Evolutionary conservation across 73 alveolate species (phyloP).

Genomic region (Tetrahymena elliotti): DNA sequence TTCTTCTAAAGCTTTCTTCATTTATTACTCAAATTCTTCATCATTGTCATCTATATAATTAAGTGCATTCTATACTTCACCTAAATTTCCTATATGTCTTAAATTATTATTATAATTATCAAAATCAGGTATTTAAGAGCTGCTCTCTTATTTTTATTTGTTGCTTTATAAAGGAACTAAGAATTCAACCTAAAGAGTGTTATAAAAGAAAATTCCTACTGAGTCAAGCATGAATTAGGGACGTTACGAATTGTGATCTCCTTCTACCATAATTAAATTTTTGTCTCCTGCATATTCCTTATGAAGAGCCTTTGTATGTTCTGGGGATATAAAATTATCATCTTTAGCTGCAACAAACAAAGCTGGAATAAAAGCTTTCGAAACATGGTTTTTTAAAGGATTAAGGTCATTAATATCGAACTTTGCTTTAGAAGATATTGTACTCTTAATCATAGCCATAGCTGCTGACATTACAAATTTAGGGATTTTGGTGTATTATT

Average conservation of each 20-base stretch:
- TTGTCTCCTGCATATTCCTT: conserved; percentile 96
- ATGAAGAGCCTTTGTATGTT: conserved; percentile 84
- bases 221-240: conserved; percentile 57
- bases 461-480: conserved; percentile 52
- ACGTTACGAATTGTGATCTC: conserved; percentile 69
- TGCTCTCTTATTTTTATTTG: not conserved
- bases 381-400: conserved; percentile 79
- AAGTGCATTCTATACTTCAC: not conserved
- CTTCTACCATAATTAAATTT: conserved; percentile 61
- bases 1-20: not conserved
- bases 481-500: conserved; percentile 49
- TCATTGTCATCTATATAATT: not conserved
- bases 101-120: not conserved
- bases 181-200: conserved; percentile 27
- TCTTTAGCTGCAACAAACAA: conserved; percentile 78
- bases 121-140: not conserved
- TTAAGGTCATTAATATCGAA: conserved; percentile 78
- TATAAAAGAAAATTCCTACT: conserved; percentile 59
- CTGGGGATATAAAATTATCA: conserved; percentile 91
- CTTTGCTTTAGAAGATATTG: conserved; percentile 70
- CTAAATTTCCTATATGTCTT: not conserved
- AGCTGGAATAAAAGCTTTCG: conserved; percentile 83
- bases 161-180: conserved; percentile 25
- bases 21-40: not conserved
- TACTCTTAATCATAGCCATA: conserved; percentile 63